Evolutionary conservation across 2,329 filamentous ascomycete genomes (phyloP).

Genomic region (Pseudogymnoascus sp.): DNA sequence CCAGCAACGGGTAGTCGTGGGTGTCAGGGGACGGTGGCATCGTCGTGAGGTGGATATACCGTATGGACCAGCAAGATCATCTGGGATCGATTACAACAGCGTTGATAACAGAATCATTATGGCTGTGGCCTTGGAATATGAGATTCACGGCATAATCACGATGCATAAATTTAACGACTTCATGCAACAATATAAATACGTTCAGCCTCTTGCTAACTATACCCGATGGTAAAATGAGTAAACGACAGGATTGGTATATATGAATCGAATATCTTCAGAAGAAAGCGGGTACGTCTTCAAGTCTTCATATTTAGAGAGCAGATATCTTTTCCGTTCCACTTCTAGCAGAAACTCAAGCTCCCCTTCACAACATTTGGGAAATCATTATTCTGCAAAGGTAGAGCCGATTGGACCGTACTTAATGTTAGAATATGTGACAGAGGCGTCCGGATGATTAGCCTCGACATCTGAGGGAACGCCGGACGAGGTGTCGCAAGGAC

Average conservation of each 20-base stretch:
- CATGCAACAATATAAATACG: conserved; percentile 1
- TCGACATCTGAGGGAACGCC: conserved; percentile 45
- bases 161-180: not conserved
- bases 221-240: conserved; percentile 3
- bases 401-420: conserved; percentile 27
- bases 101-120: not conserved
- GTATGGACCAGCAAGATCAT: not conserved
- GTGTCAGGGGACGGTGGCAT: not conserved
- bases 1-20: not conserved
- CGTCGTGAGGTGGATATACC: not conserved
- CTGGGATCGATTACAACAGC: not conserved
- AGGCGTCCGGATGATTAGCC: conserved; percentile 35
- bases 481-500: conserved; percentile 44
- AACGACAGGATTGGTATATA: not conserved
- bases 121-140: not conserved
- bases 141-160: not conserved
- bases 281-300: conserved; percentile 1
- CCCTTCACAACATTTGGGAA: not conserved
- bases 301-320: not conserved
- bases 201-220: not conserved
- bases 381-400: conserved; percentile 17
- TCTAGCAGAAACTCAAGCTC: not conserved
- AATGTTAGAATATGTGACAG: conserved; percentile 31
- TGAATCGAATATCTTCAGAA: conserved; percentile 1
- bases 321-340: not conserved